Conservation (phyloP, 2,329 filamentous ascomycete species). For the Phialophora verrucosa region DNA sequence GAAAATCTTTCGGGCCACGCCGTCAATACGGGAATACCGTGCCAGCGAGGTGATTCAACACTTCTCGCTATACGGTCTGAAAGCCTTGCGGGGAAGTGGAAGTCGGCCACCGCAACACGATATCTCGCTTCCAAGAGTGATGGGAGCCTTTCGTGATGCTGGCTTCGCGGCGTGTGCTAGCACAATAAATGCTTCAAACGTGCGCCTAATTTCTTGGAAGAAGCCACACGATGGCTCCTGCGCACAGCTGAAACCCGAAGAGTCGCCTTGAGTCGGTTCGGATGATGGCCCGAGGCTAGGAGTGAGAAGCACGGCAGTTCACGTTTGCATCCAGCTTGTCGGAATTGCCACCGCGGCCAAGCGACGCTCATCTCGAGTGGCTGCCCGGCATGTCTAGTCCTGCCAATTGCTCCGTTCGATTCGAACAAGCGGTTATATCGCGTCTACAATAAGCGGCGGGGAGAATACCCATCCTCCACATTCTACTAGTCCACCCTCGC, state of each 20-base stretch:
- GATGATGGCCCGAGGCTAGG: background rate
- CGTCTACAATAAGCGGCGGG: constrained; percentile 10
- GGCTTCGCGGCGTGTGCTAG: background rate
- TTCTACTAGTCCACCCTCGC: background rate
- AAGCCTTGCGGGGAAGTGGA: background rate
- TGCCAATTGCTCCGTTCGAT: background rate
- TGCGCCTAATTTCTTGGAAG: background rate
- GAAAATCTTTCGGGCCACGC: background rate
- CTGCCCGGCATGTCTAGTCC: background rate
- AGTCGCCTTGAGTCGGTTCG: background rate
- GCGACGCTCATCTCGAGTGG: background rate
- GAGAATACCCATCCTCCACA: constrained; percentile 30
- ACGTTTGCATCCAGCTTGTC: constrained; percentile 5
- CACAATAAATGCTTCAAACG: background rate
- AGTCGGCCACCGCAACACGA: background rate
- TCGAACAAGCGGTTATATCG: background rate
- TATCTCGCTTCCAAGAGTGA: background rate
- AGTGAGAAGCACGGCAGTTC: constrained; percentile 4
- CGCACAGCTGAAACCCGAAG: background rate
- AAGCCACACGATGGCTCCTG: background rate
- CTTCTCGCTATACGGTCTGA: background rate
- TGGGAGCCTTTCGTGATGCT: background rate
- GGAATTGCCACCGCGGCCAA: constrained; percentile 9
- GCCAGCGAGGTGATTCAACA: background rate
- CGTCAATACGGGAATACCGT: too few species aligned